Evolutionary conservation across 148 eudicot genomes (phyloP).

Genomic region (Gaultheria prostrata): DNA sequence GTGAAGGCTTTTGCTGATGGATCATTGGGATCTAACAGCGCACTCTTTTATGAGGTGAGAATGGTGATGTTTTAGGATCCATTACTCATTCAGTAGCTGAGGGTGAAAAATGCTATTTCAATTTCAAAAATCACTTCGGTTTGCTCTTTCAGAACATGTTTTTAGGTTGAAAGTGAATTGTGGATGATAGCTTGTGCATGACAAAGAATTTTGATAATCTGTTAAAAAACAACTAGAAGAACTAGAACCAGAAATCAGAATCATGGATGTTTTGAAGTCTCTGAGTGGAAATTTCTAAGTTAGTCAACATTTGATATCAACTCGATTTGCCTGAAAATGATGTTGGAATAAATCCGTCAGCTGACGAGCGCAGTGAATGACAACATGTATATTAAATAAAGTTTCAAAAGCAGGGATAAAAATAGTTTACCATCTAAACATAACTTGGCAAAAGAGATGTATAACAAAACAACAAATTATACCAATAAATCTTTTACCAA

Average conservation of each 20-base stretch:
- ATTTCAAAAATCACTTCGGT: background rate
- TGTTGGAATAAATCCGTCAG: no score
- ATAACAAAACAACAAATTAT: no score
- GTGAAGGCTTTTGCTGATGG: slow-evolving; percentile 93
- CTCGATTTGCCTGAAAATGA: no score
- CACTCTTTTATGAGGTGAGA: slow-evolving; percentile 85
- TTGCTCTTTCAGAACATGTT: background rate
- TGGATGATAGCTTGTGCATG: background rate
- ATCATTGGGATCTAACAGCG: slow-evolving; percentile 94
- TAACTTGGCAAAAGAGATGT: no score
- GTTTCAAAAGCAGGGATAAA: no score
- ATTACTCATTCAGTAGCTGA: background rate
- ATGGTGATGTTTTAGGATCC: slow-evolving; percentile 7
- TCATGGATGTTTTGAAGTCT: background rate
- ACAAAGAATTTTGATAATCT: background rate
- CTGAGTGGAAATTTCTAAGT: background rate
- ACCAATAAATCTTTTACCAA: no score
- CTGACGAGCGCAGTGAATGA: no score
- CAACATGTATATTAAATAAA: no score
- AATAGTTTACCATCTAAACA: no score
- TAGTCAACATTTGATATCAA: background rate
- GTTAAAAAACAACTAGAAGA: background rate
- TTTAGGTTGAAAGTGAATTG: background rate
- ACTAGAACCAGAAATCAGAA: background rate
- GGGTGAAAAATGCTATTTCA: slow-evolving; percentile 6